A percentile compares a stretch with the other conserved stretches of the same genome.
Conservation (phyloP, 495 filamentous ascomycete species). For the Penicillium lagena region DNA sequence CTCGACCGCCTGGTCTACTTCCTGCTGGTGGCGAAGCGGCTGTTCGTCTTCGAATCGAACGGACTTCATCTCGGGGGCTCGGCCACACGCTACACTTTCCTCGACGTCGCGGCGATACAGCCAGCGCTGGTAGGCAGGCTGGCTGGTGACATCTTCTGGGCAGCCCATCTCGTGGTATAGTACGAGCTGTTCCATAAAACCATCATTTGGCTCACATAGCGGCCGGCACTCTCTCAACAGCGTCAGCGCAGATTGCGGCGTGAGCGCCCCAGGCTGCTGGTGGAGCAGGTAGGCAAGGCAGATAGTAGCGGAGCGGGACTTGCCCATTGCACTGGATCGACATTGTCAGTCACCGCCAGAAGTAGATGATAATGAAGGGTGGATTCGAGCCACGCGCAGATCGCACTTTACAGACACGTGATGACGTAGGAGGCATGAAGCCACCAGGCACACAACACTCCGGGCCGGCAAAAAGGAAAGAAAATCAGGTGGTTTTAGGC, state of each 20-base stretch:
- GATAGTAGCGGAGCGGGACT: constrained; percentile 82
- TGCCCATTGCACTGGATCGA: constrained; percentile 80
- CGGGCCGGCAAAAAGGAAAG: neutral
- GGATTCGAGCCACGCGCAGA: constrained; percentile 10
- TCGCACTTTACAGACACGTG: constrained; percentile 7
- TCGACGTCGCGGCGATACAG: constrained; percentile 73
- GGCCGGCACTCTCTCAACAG: constrained; percentile 59
- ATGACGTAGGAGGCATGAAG: constrained; percentile 13
- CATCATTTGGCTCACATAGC: constrained; percentile 76
- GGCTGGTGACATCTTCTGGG: constrained; percentile 59
- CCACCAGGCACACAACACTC: neutral
- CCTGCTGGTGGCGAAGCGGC: constrained; percentile 12
- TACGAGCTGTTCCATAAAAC: constrained; percentile 81
- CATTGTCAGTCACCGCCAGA: constrained; percentile 14
- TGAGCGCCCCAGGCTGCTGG: constrained; percentile 43
- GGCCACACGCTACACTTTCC: constrained; percentile 60
- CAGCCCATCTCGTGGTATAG: constrained; percentile 83
- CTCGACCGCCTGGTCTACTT: constrained; percentile 29
- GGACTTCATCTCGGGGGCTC: constrained; percentile 63
- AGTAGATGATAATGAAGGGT: constrained; percentile 1
- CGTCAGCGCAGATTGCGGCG: constrained; percentile 52
- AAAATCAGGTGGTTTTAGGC: neutral
- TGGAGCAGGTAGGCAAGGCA: constrained; percentile 82
- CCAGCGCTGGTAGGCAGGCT: constrained; percentile 83
- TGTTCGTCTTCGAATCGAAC: constrained; percentile 83